These are phyloP conservation scores for Eucalyptus marginata DNA, from an alignment of 345 rosid species.

Conservation along the genomic window DNA sequence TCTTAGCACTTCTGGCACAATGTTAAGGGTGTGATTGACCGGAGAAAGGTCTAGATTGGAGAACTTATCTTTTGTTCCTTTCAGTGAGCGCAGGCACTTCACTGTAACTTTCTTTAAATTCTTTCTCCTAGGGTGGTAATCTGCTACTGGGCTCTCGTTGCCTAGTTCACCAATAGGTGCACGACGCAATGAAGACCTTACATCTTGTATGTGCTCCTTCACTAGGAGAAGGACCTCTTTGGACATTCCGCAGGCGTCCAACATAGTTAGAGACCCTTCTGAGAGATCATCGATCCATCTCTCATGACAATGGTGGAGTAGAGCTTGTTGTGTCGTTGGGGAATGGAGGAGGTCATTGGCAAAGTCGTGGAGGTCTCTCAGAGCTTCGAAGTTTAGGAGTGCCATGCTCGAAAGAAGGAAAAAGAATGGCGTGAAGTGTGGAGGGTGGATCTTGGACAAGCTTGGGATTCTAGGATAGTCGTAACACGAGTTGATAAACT, in stretches of 20 bases:
- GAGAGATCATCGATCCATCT: conserved; percentile 48
- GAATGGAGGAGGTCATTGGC: conserved; percentile 71
- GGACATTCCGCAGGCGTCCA: conserved; percentile 51
- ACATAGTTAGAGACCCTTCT: conserved; percentile 56
- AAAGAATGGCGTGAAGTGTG: neutral
- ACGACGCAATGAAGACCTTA: conserved; percentile 36
- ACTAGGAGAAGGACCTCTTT: conserved; percentile 50
- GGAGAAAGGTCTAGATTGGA: neutral
- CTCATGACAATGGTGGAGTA: conserved; percentile 15
- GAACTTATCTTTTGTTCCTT: conserved; percentile 19
- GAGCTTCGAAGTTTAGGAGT: conserved; percentile 40
- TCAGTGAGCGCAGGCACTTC: conserved; percentile 43
- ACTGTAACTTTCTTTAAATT: conserved; percentile 61
- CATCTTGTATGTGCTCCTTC: conserved; percentile 47
- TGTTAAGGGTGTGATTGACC: conserved; percentile 13
- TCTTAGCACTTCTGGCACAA: conserved; percentile 41
- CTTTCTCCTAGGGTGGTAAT: conserved; percentile 38
- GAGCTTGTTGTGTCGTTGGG: conserved; percentile 28
- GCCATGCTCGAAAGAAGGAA: conserved; percentile 13
- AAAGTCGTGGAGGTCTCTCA: conserved; percentile 58
- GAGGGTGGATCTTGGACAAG: neutral
- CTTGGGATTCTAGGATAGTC: neutral
- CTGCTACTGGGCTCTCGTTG: conserved; percentile 26
- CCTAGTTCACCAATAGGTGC: conserved; percentile 14
- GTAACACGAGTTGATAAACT: neutral